Conservation (phyloP, 495 filamentous ascomycete genomes). For the Penicillium flavigenum region DNA sequence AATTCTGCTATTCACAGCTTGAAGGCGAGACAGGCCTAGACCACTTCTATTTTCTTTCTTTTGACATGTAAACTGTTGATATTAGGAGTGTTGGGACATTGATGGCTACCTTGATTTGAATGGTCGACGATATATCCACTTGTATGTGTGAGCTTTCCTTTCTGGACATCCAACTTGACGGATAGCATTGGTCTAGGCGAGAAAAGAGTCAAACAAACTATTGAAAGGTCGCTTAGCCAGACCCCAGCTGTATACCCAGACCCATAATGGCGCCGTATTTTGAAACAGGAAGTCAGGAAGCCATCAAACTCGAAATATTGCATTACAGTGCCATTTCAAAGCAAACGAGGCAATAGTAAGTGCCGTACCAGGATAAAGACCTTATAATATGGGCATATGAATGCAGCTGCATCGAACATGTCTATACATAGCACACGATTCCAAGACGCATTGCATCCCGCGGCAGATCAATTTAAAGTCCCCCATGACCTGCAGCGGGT, state of each 20-base stretch:
- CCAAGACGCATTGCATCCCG: slow-evolving; percentile 7
- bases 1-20: slow-evolving; percentile 18
- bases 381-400: not conserved
- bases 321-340: not conserved
- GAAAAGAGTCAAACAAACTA: not conserved
- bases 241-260: not conserved
- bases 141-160: not conserved
- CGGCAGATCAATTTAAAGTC: slow-evolving; percentile 19
- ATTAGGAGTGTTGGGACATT: not conserved
- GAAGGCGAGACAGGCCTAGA: slow-evolving; percentile 9
- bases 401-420: not conserved
- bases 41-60: not conserved
- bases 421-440: slow-evolving; percentile 1
- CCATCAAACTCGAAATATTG: not conserved
- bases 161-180: not conserved
- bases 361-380: not conserved
- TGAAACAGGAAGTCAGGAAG: slow-evolving; percentile 1
- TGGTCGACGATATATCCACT: not conserved
- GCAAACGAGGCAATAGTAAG: not conserved
- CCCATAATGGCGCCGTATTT: not conserved
- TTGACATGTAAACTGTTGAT: not conserved
- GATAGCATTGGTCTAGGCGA: not conserved
- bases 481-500: slow-evolving; percentile 9
- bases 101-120: not conserved
- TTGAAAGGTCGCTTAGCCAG: not conserved